Evolutionary conservation across 352 stramenopile genomes (phyloP).

Genomic region (Pythium brachiatum): DNA sequence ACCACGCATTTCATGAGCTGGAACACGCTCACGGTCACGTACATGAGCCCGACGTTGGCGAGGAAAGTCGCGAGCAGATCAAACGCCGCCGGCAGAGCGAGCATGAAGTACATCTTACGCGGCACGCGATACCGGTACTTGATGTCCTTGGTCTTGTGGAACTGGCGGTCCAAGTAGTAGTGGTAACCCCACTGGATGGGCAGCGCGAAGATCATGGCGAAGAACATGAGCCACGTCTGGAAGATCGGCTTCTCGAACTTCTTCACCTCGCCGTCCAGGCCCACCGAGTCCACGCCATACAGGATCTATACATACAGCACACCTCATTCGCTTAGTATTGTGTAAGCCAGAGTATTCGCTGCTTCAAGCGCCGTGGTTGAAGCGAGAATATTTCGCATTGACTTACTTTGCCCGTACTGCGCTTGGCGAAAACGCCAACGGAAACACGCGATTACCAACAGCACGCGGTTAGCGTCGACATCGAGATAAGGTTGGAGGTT

Average conservation of each 20-base stretch:
- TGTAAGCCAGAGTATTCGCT: background rate
- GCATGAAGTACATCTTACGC: constrained; percentile 91
- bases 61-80: constrained; percentile 93
- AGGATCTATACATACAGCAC: constrained; percentile 71
- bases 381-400: background rate
- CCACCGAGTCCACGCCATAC: constrained; percentile 89
- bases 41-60: constrained; percentile 93
- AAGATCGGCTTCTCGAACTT: constrained; percentile 95
- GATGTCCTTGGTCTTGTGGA: constrained; percentile 55
- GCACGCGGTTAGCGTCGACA: background rate
- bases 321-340: background rate
- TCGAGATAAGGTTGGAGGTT: background rate
- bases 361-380: no score
- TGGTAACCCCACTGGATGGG: constrained; percentile 90
- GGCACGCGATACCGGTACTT: constrained; percentile 83
- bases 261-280: constrained; percentile 85
- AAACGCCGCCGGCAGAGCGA: constrained; percentile 92
- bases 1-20: constrained; percentile 90
- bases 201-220: constrained; percentile 93
- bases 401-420: constrained; percentile 65
- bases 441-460: background rate
- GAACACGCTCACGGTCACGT: constrained; percentile 89
- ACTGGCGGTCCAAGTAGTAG: constrained; percentile 73
- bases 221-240: constrained; percentile 96
- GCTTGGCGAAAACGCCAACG: constrained; percentile 1